Evolutionary conservation across 352 stramenopile genomes (phyloP), one percentile per base, ranked within the genome.

Genomic region (Thalassiosira livingstoniorum): DNA sequence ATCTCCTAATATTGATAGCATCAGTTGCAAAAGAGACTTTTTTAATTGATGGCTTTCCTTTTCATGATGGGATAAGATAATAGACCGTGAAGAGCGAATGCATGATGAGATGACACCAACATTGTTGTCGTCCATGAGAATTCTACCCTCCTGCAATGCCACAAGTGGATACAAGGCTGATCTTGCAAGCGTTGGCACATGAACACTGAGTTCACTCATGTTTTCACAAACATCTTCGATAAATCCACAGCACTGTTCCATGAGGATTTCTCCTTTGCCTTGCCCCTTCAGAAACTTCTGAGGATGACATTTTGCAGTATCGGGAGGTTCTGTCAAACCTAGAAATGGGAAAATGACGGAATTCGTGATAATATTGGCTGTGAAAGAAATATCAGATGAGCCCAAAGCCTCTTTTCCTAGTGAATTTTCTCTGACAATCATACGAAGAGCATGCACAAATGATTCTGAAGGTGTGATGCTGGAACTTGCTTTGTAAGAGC

Each of bases 171-270:
- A 66, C 31, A 85, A 43, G 31, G 78, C 72, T 34, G 72, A 45
- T 55, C 54, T 66, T 62, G 65, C 72, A 45, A 88, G 71, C 57
- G 80, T 65, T 47, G 72, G 55, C n/a, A 39, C n/a, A 35, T 74
- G 51, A 25, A 75, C 65, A 21, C 35, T 29, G 42, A 80, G 57
- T 10, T 42, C 47, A 57, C 18, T 15, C 57, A 77, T 29, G 23
- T 80, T 34, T 42, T 76, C 21, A 34, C 76, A 85, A 43, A 83
- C 32, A 35, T 88, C 82, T 80, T 85, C 82, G 32, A 88, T 75
- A n/a, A 88, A 67, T 21, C 64, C 67, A 73, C 82, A 88, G 18
- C 72, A 75, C 31, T 88, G 82, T 34, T 77, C 34, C 18, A 82
- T 53, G 23, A 88, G 72, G 25, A 75, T 39, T 71, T 72, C 53